phyloP scores from a whole-genome alignment of 176 grass and related monocot genomes.

The Carex parvula region DNA sequence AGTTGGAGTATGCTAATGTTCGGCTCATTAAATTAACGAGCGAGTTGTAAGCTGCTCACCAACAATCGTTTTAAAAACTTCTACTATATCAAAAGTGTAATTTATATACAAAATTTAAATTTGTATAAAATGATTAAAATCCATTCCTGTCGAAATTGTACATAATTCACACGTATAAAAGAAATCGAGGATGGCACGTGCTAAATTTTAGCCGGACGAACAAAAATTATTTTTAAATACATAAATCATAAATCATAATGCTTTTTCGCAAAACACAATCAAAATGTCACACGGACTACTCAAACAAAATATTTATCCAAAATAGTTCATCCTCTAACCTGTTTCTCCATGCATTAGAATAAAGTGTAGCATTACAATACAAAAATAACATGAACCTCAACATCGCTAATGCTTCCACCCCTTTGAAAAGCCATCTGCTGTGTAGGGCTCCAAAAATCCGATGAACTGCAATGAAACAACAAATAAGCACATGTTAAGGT shows the following conservation, averaged over 20 bases:
- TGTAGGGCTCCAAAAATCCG: conserved; percentile 91
- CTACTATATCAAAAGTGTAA: not conserved
- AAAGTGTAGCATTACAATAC: not conserved
- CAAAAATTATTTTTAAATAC: not conserved
- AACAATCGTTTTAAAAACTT: too few species aligned
- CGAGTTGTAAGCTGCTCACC: too few species aligned
- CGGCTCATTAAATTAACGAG: too few species aligned
- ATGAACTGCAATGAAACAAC: conserved; percentile 55
- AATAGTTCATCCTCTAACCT: not conserved
- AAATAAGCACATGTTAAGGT: conserved; percentile 9
- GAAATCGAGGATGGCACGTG: too few species aligned
- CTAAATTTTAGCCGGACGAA: too few species aligned
- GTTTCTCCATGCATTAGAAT: not conserved
- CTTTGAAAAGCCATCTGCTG: conserved; percentile 54
- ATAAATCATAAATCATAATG: not conserved
- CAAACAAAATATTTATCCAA: not conserved
- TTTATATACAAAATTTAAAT: not conserved
- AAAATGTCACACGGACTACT: not conserved
- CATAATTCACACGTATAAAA: too few species aligned
- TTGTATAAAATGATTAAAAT: not conserved
- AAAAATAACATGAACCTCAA: not conserved
- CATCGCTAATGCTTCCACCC: conserved; percentile 58
- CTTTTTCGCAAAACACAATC: not conserved
- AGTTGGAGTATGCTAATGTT: too few species aligned
- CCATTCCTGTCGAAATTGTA: not conserved